phyloP scores from a whole-genome alignment of 768 basidiomycete species.

The Lentinus tigrinus region DNA sequence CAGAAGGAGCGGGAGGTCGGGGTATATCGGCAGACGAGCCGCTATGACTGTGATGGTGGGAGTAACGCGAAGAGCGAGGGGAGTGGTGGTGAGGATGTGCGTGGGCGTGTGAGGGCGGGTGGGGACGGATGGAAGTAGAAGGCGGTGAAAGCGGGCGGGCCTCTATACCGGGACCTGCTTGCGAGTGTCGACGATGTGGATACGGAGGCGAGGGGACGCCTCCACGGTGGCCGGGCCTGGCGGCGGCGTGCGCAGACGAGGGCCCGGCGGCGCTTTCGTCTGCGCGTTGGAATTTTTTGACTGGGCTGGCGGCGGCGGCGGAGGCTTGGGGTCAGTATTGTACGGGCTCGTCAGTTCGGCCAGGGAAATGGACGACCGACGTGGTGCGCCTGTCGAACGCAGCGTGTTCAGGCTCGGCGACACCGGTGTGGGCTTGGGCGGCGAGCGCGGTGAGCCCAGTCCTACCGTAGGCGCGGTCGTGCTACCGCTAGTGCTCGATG shows the following conservation, averaged over 20 bases:
- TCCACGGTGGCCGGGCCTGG: constrained; percentile 25
- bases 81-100: background rate
- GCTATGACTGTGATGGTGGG: background rate
- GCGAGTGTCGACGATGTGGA: constrained; percentile 19
- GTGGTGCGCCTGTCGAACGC: constrained; percentile 28
- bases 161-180: constrained; percentile 17
- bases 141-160: background rate
- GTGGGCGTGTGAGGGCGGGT: background rate
- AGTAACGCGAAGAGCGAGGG: background rate
- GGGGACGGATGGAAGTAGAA: background rate
- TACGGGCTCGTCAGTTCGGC: constrained; percentile 44
- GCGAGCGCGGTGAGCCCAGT: constrained; percentile 14
- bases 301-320: constrained; percentile 17
- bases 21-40: background rate
- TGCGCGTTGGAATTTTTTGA: constrained; percentile 82
- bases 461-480: constrained; percentile 1
- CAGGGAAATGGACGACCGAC: constrained; percentile 35
- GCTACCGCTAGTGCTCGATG: background rate
- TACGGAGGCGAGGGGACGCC: constrained; percentile 16
- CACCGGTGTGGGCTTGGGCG: constrained; percentile 21
- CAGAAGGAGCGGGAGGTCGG: background rate
- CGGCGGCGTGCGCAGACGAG: constrained; percentile 62
- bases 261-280: constrained; percentile 70
- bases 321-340: constrained; percentile 7
- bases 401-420: constrained; percentile 1